Conservation (phyloP, 2,329 filamentous ascomycete genomes). For the Penicillium vulpinum region DNA sequence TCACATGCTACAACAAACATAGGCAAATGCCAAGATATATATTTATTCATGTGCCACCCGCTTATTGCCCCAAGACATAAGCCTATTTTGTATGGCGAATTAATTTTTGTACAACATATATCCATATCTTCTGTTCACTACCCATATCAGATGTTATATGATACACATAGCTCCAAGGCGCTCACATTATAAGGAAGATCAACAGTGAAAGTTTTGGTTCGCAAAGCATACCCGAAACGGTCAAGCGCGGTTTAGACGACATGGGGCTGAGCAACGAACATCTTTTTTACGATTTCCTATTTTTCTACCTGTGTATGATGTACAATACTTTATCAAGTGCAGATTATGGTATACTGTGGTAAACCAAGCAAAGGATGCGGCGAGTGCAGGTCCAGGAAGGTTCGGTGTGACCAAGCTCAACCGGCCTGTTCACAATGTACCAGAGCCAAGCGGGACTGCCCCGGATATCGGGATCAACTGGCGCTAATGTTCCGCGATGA, state of each 20-base stretch:
- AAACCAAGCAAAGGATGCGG: conserved; percentile 49
- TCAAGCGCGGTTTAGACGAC: conserved; percentile 2
- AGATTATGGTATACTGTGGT: conserved; percentile 44
- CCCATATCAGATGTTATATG: not conserved
- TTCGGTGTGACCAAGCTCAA: conserved; percentile 59
- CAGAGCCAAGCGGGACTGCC: conserved; percentile 60
- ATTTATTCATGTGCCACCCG: too few species aligned
- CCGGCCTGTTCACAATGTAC: conserved; percentile 65
- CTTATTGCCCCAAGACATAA: not conserved
- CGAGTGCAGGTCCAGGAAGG: conserved; percentile 46
- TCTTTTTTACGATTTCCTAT: not conserved
- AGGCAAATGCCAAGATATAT: not conserved
- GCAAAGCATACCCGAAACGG: conserved; percentile 12
- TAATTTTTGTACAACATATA: not conserved
- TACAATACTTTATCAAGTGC: not conserved
- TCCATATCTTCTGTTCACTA: not conserved
- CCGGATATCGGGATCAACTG: conserved; percentile 64
- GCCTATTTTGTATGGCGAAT: not conserved
- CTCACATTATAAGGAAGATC: not conserved
- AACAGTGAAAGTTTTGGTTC: conserved; percentile 1
- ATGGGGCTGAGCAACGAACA: not conserved
- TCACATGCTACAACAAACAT: too few species aligned
- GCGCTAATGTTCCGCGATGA: conserved; percentile 68
- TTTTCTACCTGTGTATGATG: not conserved
- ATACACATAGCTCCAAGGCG: not conserved